These are phyloP conservation scores for Codiaeum variegatum DNA, from an alignment of 441 rosid species.

Conservation along the genomic window DNA sequence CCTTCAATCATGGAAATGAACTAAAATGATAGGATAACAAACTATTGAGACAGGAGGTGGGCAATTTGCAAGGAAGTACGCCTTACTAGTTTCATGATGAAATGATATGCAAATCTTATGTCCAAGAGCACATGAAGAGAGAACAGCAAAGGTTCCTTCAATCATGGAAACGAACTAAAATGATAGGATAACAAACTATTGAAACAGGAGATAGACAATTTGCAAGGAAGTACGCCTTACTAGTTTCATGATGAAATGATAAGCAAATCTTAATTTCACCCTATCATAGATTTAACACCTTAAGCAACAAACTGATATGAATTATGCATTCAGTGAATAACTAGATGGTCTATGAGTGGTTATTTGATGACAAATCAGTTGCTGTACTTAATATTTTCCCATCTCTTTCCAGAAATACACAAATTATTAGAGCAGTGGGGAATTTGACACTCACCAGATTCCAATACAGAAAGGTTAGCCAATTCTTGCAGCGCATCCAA, in stretches of 20 bases:
- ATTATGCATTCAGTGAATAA: neutral
- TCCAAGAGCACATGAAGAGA: neutral
- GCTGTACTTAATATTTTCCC: neutral
- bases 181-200: neutral
- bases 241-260: neutral
- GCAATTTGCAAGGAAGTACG: neutral
- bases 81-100: neutral
- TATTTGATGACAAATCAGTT: neutral
- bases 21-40: neutral
- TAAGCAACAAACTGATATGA: neutral
- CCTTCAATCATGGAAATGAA: neutral
- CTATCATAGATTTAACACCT: neutral
- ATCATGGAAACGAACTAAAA: neutral
- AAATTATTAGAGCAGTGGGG: constrained; percentile 18
- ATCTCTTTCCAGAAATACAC: neutral
- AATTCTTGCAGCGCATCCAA: constrained; percentile 66
- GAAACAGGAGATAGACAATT: neutral
- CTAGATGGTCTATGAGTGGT: neutral
- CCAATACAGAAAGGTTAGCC: constrained; percentile 60
- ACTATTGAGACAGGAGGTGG: neutral
- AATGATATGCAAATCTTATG: constrained; percentile 1
- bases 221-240: neutral
- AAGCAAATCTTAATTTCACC: neutral
- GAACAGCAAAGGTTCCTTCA: neutral
- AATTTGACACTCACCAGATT: constrained; percentile 59